phyloP scores from a whole-genome alignment of 148 eudicot species.

The Cornus controversa region DNA sequence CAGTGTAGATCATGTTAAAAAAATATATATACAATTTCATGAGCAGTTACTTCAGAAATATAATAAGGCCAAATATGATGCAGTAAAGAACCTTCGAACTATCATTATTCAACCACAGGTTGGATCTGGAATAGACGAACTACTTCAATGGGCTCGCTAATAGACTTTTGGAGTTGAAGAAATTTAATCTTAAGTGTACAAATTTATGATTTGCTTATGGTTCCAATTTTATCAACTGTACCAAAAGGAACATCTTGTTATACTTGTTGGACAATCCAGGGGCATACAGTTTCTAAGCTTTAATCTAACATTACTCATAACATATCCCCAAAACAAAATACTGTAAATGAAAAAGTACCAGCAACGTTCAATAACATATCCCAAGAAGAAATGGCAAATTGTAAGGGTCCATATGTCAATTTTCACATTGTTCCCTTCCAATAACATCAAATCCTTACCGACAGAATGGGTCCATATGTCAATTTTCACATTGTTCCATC shows the following conservation, averaged over 20 bases:
- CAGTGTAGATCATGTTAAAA: slow-evolving; percentile 9
- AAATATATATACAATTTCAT: too few relatives aligned
- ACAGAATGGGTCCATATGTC: slow-evolving; percentile 92
- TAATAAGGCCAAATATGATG: neutral
- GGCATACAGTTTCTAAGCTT: neutral
- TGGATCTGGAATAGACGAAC: neutral
- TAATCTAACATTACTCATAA: neutral
- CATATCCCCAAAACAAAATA: neutral
- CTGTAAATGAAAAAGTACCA: neutral
- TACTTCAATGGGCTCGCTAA: neutral
- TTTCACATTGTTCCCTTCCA: slow-evolving; percentile 47
- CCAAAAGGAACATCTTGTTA: neutral
- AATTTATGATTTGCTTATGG: neutral
- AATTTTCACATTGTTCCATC: slow-evolving; percentile 84
- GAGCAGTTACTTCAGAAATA: too few relatives aligned
- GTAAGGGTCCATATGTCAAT: slow-evolving; percentile 64
- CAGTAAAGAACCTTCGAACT: neutral
- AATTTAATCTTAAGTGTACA: neutral
- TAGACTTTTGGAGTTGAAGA: neutral
- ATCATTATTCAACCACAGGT: neutral
- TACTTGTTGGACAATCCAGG: neutral
- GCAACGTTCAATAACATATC: neutral
- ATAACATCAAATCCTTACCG: slow-evolving; percentile 45
- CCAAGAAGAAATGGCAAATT: neutral
- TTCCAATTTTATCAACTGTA: neutral